Conservation (phyloP, 345 rosid species). For the Citropsis articulata region DNA sequence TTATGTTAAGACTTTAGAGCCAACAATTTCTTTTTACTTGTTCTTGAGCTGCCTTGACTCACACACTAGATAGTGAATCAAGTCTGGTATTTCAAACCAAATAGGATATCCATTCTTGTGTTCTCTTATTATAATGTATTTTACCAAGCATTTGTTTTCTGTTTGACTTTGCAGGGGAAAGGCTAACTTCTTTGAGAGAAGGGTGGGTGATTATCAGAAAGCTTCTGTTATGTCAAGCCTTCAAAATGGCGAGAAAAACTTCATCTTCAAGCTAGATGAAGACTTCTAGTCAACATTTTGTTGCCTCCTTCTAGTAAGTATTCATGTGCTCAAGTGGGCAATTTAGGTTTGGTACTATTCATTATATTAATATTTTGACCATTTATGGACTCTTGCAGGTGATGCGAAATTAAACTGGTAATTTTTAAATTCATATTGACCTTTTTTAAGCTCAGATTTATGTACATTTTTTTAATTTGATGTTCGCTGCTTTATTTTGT, state of each 20-base stretch:
- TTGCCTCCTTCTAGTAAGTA: not conserved
- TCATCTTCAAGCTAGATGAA: slow-evolving; percentile 66
- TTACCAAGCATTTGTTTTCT: not conserved
- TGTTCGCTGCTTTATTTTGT: not conserved
- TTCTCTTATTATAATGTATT: not conserved
- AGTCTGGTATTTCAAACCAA: not conserved
- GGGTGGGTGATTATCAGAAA: slow-evolving; percentile 92
- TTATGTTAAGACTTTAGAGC: not conserved
- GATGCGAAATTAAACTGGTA: not conserved
- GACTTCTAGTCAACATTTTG: slow-evolving; percentile 46
- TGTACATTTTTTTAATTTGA: not conserved
- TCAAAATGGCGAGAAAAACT: slow-evolving; percentile 58
- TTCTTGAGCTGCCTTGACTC: not conserved
- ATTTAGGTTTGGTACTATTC: slow-evolving; percentile 5
- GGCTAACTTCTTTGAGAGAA: slow-evolving; percentile 79
- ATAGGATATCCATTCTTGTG: not conserved
- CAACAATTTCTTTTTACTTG: not conserved
- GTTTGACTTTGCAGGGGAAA: slow-evolving; percentile 59
- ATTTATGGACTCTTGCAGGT: slow-evolving; percentile 1
- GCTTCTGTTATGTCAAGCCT: slow-evolving; percentile 89
- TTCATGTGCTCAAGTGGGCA: not conserved
- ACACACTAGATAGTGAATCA: not conserved
- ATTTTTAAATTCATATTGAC: not conserved
- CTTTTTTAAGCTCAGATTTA: not conserved
- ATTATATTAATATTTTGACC: not conserved